Conservation (phyloP, 2,329 filamentous ascomycete genomes). For the Ceratocystis papillata region DNA sequence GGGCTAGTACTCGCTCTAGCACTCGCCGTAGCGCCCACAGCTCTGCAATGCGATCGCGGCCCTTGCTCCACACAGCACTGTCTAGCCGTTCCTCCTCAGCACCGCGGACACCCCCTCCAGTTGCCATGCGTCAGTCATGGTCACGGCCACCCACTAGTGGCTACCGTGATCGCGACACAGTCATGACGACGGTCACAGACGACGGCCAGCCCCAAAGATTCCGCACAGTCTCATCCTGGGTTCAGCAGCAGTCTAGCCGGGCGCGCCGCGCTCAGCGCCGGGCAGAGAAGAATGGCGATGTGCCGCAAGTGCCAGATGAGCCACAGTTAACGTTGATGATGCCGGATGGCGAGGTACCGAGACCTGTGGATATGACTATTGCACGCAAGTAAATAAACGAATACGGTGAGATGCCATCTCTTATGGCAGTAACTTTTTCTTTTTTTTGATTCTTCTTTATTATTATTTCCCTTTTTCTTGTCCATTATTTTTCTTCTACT, state of each 20-base stretch:
- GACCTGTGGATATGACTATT: conserved; percentile 32
- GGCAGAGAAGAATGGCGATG: conserved; percentile 28
- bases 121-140: conserved; percentile 21
- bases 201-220: conserved; percentile 44
- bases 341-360: conserved; percentile 40
- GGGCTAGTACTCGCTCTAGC: conserved; percentile 22
- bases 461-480: conserved; percentile 11
- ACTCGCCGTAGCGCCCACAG: conserved; percentile 6
- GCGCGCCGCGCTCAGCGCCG: conserved; percentile 40
- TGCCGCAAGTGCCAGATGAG: conserved; percentile 37
- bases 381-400: conserved; percentile 7
- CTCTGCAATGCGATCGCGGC: conserved; percentile 6
- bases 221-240: conserved; percentile 51
- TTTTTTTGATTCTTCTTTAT: neutral
- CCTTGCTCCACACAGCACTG: neutral
- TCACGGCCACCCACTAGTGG: conserved; percentile 23
- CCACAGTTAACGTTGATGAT: conserved; percentile 42
- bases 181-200: conserved; percentile 44
- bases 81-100: neutral
- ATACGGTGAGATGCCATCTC: neutral
- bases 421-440: neutral
- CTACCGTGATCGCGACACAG: conserved; percentile 37
- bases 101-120: conserved; percentile 14
- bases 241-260: conserved; percentile 50
- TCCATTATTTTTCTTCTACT: neutral